Evolutionary conservation across 306 rosid genomes (phyloP), one percentile per base, ranked within the genome.

Genomic region (Quercus variabilis): DNA sequence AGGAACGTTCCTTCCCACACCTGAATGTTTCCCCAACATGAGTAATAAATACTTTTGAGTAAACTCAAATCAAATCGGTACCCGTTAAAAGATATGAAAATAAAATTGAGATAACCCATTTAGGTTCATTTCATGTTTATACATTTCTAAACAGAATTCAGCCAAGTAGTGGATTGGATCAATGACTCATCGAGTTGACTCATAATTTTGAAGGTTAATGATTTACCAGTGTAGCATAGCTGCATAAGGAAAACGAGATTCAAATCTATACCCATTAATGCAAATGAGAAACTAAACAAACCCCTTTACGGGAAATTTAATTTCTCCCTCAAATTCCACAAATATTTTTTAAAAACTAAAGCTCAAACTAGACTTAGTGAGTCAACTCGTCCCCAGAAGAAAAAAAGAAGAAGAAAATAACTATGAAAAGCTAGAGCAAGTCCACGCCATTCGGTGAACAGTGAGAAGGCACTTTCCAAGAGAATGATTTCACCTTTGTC

Each of bases 401-500:
- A 38, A 38, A 35, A 35, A 35, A 38, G 3, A 38, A 38, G 31
- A 56, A 8, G 49, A 69, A 30, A 54, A 69, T 23, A 67, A 26
- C n/a, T 26, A 3, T 6, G 33, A 17, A 55, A 56, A 10, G 9
- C 21, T 20, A n/a, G 10, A 5, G n/a, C 73, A 63, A 52, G 11
- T 11, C 59, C 20, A 43, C 63, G 90, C 97, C 97, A 92, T 92
- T 14, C 88, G 79, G 6, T 95, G 89, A 2, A 95, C 91, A 46
- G 98, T 95, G 87, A 95, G 99, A 84, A 95, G 94, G 67, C 97
- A 95, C 64, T 85, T 87, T 14, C 99, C 99, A 95, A 91, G 80
- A 95, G 96, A 73, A 92, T 94, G 75, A 91, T 85, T 23, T 95
- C 94, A 18, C 78, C 87, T n/a, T 60, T 84, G 51, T 92, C 89